phyloP scores from a whole-genome alignment of 2,329 filamentous ascomycete genomes.

The Fusarium anguioides region DNA sequence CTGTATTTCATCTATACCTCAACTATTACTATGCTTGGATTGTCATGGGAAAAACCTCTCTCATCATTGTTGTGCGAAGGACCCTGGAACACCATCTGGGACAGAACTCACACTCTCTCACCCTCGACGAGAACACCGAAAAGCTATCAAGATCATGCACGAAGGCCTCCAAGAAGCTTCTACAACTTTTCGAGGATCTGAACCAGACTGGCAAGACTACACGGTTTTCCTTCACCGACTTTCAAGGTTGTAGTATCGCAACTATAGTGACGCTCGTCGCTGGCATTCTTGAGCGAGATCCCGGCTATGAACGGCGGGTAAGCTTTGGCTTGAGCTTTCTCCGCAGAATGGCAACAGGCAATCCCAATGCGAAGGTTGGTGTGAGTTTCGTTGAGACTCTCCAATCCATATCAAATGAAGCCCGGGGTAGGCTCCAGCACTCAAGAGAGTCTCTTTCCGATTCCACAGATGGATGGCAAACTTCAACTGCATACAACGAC shows the following conservation, averaged over 20 bases:
- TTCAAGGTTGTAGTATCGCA: slow-evolving; percentile 1
- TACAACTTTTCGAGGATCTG: not conserved
- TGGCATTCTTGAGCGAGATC: not conserved
- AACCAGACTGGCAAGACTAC: not conserved
- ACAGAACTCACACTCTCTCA: not conserved
- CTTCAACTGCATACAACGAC: not conserved
- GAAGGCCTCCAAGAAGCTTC: not conserved
- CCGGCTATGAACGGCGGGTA: not conserved
- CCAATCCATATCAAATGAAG: not conserved
- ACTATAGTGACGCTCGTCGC: not conserved
- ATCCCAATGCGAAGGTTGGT: not conserved
- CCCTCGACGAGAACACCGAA: not conserved
- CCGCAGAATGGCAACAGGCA: not conserved
- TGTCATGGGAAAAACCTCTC: not conserved
- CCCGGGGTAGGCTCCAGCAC: not conserved
- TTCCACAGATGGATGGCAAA: not conserved
- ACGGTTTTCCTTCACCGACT: not conserved
- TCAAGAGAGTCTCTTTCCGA: not conserved
- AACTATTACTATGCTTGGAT: slow-evolving; percentile 1
- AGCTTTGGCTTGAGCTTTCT: not conserved
- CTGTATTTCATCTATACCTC: not conserved
- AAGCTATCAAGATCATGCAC: not conserved
- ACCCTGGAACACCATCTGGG: not conserved
- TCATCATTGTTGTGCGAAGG: not conserved
- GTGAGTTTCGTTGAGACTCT: slow-evolving; percentile 1